These are phyloP conservation scores for Picea abies DNA, from an alignment of 83 land plant species.

Conservation along the genomic window DNA sequence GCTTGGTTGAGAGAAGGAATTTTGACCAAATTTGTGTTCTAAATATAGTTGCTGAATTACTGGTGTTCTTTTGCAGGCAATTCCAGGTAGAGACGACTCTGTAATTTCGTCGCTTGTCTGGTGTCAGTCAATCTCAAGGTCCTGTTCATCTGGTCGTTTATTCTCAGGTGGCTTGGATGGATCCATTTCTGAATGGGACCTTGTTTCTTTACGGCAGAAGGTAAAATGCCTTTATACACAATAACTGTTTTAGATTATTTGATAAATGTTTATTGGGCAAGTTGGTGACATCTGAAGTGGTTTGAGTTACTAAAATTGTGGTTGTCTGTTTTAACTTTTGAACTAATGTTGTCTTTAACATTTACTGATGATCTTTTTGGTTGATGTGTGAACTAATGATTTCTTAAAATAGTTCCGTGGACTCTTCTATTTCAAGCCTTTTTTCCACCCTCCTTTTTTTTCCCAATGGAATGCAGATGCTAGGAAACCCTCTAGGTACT, in stretches of 20 bases:
- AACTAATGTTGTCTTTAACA: too few species aligned
- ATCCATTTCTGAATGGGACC: constrained; percentile 96
- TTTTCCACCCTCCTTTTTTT: too few species aligned
- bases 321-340: too few species aligned
- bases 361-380: too few species aligned
- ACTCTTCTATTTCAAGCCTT: too few species aligned
- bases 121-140: constrained; percentile 46
- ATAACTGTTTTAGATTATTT: background rate
- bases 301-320: background rate
- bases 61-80: constrained; percentile 47
- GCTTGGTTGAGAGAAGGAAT: too few species aligned
- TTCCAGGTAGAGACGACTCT: constrained; percentile 74
- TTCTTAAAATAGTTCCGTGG: too few species aligned
- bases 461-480: too few species aligned
- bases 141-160: constrained; percentile 55
- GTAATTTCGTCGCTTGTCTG: constrained; percentile 83
- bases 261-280: background rate
- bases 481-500: too few species aligned
- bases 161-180: constrained; percentile 94
- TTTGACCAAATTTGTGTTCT: too few species aligned
- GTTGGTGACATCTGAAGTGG: background rate
- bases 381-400: too few species aligned
- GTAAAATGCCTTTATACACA: constrained; percentile 27
- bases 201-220: constrained; percentile 71
- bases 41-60: too few species aligned